Conservation (phyloP, 108 stramenopile genomes). For the Nitzschia sp. region DNA sequence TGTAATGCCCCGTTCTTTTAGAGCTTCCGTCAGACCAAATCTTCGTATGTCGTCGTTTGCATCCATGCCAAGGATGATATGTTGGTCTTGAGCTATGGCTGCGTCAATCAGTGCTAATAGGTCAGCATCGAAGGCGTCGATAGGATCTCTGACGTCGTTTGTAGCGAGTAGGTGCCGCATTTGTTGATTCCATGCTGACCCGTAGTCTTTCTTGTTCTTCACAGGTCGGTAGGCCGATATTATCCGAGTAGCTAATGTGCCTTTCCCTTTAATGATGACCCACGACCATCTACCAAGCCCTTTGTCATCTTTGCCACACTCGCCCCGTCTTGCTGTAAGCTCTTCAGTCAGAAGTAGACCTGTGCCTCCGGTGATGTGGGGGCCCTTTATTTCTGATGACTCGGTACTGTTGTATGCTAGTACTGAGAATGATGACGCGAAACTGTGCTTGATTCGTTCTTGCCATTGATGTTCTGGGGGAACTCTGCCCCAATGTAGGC, state of each 20-base stretch:
- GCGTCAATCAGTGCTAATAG: neutral
- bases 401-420: conserved; percentile 1
- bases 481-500: no score
- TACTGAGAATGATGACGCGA: neutral
- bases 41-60: no score
- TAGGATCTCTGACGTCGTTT: neutral
- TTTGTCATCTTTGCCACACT: neutral
- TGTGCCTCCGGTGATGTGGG: neutral
- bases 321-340: neutral
- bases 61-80: conserved; percentile 10
- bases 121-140: neutral
- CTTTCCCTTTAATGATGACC: neutral
- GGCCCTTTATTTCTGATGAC: no score
- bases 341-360: neutral
- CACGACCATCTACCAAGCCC: conserved; percentile 10
- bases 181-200: conserved; percentile 9
- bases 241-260: neutral
- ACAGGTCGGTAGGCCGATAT: conserved; percentile 7
- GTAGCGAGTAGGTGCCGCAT: neutral
- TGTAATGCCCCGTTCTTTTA: neutral
- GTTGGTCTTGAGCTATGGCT: neutral
- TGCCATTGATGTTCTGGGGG: no score
- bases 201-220: no score
- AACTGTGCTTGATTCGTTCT: neutral
- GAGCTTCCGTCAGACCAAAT: neutral